Evolutionary conservation across 805 yeast species (phyloP).

Genomic region (Candida oleophila): DNA sequence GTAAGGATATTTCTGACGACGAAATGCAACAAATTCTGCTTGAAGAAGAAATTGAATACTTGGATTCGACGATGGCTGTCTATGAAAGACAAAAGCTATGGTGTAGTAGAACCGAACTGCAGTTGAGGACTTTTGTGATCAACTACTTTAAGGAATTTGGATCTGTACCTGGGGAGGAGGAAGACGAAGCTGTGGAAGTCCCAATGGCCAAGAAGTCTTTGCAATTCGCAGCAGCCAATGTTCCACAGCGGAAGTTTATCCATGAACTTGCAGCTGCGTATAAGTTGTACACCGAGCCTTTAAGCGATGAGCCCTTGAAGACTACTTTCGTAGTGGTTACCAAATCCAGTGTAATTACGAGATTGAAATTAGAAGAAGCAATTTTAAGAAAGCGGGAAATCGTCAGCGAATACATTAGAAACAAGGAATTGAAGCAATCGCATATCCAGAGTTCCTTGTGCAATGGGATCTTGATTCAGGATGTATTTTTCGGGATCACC

Average conservation of each 20-base stretch:
- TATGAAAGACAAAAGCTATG: slow-evolving; percentile 60
- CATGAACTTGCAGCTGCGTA: slow-evolving; percentile 65
- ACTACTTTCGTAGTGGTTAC: slow-evolving; percentile 60
- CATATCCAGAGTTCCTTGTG: slow-evolving; percentile 31
- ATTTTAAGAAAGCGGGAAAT: slow-evolving; percentile 22
- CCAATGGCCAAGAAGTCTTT: slow-evolving; percentile 34
- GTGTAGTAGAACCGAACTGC: slow-evolving; percentile 64
- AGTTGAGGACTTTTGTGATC: slow-evolving; percentile 49
- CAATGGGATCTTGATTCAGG: slow-evolving; percentile 57
- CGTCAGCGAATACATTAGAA: slow-evolving; percentile 17
- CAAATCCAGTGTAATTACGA: slow-evolving; percentile 38
- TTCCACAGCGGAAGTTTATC: slow-evolving; percentile 66
- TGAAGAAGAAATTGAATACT: slow-evolving; percentile 35
- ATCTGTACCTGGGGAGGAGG: slow-evolving; percentile 23
- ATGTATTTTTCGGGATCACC: slow-evolving; percentile 53
- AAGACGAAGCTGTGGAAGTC: slow-evolving; percentile 10
- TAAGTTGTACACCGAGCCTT: slow-evolving; percentile 65
- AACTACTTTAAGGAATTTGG: slow-evolving; percentile 8
- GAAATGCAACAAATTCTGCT: background rate
- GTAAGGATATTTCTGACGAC: slow-evolving; percentile 9
- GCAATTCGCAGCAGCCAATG: slow-evolving; percentile 73
- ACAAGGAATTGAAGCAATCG: slow-evolving; percentile 18
- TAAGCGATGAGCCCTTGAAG: slow-evolving; percentile 78
- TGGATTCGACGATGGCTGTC: slow-evolving; percentile 45
- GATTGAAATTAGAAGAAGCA: slow-evolving; percentile 46